Evolutionary conservation across 1,284 basidiomycete genomes (phyloP), one percentile per base, ranked within the genome.

Genomic region (Irpex sp.): DNA sequence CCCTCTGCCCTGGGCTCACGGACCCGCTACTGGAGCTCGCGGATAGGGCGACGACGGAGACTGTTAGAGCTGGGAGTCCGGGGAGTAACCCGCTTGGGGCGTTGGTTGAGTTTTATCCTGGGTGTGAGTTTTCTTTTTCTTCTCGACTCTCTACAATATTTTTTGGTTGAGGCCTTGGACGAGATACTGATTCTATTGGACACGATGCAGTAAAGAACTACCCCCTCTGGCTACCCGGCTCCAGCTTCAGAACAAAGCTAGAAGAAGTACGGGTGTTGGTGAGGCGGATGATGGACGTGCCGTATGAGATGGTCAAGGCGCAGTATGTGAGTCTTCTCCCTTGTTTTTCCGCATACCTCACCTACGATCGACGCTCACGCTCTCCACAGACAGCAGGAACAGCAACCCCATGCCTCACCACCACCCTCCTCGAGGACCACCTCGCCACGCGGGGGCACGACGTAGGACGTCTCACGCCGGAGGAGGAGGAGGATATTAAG

Each of bases 161-260:
- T 26, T 26, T 26, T 26, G 26, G 26, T 26, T 26, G 26, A 26
- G 26, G 3, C n/a, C n/a, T 26, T 1, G 3, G 3, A 26, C 26
- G 26, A 26, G 26, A 26, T 26, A 26, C 26, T 26, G 21, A n/a
- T 31, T 44, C 8, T 26, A 6, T 17, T 26, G 26, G 26, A 26
- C 5, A 9, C 40, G 34, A 7, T 49, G 6, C 59, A 75, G 76
- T 78, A 47, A 82, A 79, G 67, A 74, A 82, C 65, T 74, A 85
- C 47, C 85, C 85, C 6, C 75, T 76, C 13, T 87, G 85, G 85
- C 78, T 82, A 47, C 85, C 85, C 15, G 83, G 84, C 55, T 77
- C 81, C 1, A 77, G 77, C n/a, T 86, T 86, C 74, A 85, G 85
- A 66, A 76, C 79, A 11, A 77, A 79, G 15, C 84, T 85, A 11